phyloP scores from a whole-genome alignment of 2,329 filamentous ascomycete species.

The Rhinocladiella mackenziei region DNA sequence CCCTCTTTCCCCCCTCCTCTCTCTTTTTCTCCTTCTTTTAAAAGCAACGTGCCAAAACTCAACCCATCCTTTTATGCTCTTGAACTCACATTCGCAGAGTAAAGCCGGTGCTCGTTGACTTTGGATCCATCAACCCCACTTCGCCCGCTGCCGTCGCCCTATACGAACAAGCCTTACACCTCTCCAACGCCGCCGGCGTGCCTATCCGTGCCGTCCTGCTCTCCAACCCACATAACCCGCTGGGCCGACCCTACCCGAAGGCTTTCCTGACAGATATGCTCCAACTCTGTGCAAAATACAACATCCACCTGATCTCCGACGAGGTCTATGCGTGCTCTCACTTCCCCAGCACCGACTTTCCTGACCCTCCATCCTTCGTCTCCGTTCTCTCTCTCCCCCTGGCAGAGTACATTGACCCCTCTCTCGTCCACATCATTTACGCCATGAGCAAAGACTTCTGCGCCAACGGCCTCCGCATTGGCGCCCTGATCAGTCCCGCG shows the following conservation, averaged over 20 bases:
- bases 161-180: conserved; percentile 45
- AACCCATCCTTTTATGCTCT: no score
- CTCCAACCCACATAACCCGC: conserved; percentile 51
- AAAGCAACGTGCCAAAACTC: neutral
- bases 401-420: conserved; percentile 45
- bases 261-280: conserved; percentile 42
- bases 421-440: conserved; percentile 23
- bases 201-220: conserved; percentile 45
- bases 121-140: conserved; percentile 35
- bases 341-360: conserved; percentile 37
- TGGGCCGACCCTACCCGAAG: conserved; percentile 47
- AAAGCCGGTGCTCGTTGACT: conserved; percentile 25
- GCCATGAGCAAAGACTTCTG: conserved; percentile 26
- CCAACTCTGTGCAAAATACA: conserved; percentile 47
- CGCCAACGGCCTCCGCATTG: conserved; percentile 23
- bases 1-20: no score
- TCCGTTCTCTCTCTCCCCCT: conserved; percentile 48
- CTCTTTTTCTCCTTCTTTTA: no score
- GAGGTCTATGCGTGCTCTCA: conserved; percentile 57
- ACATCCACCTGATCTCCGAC: conserved; percentile 54
- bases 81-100: conserved; percentile 5
- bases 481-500: conserved; percentile 45
- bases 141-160: conserved; percentile 38
- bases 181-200: conserved; percentile 37
- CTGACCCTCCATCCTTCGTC: conserved; percentile 39